Percentiles rank a stretch among this genome's conserved stretches.
phyloP scores from a whole-genome alignment of 495 filamentous ascomycete genomes.

The Patellaria atrata region DNA sequence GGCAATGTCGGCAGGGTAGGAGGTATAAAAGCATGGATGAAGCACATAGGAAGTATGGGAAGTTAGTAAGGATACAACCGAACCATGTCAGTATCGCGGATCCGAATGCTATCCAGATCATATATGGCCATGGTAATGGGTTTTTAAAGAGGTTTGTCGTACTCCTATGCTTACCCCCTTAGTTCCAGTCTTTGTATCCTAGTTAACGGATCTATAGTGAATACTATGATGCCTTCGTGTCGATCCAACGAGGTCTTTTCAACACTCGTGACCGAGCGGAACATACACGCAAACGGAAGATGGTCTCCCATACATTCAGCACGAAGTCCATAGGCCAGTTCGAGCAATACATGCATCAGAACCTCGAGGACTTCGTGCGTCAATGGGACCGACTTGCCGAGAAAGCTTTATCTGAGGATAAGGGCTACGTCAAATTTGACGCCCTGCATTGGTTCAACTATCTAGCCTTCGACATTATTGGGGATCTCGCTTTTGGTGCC shows the following conservation, averaged over 20 bases:
- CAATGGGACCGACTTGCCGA: conserved; percentile 46
- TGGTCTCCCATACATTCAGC: conserved; percentile 74
- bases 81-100: conserved; percentile 47
- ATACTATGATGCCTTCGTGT: conserved; percentile 88
- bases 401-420: conserved; percentile 30
- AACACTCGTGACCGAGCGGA: conserved; percentile 73
- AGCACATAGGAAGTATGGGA: conserved; percentile 56
- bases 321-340: conserved; percentile 72
- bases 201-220: conserved; percentile 30
- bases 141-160: conserved; percentile 28
- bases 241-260: conserved; percentile 75
- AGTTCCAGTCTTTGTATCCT: neutral
- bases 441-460: conserved; percentile 90
- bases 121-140: conserved; percentile 40
- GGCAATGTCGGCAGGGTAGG: conserved; percentile 49
- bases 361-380: conserved; percentile 57
- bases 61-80: conserved; percentile 45
- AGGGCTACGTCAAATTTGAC: conserved; percentile 51
- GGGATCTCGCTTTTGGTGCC: conserved; percentile 42
- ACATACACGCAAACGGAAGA: conserved; percentile 83
- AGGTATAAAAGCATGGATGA: conserved; percentile 55
- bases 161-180: neutral
- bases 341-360: conserved; percentile 76
- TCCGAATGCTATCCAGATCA: conserved; percentile 37
- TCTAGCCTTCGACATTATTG: conserved; percentile 86